A percentile compares a stretch with the other conserved stretches of the same genome.
These are phyloP conservation scores for Nemania abortiva DNA, from an alignment of 2,329 filamentous ascomycete species.

Conservation along the genomic window DNA sequence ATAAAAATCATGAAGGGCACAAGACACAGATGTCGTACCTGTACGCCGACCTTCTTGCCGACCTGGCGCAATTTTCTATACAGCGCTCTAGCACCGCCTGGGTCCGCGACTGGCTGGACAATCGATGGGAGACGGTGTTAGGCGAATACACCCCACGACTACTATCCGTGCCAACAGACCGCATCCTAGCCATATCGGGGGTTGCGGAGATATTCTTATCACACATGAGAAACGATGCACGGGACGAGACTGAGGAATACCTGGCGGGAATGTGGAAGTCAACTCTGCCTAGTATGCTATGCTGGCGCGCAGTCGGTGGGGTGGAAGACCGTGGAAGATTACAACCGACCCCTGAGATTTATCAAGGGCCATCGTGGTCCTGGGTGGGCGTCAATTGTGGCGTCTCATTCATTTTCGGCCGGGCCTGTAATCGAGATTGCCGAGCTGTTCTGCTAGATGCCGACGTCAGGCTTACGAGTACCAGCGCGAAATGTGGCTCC, in stretches of 20 bases:
- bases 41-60: conserved; percentile 7
- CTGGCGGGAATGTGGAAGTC: conserved; percentile 24
- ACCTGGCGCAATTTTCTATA: background rate
- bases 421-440: conserved; percentile 15
- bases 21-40: conserved; percentile 13
- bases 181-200: conserved; percentile 20
- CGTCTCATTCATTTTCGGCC: conserved; percentile 15
- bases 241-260: conserved; percentile 23
- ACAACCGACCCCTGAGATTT: background rate
- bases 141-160: conserved; percentile 22
- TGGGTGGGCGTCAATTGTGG: conserved; percentile 13
- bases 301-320: conserved; percentile 15
- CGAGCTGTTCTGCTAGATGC: conserved; percentile 16
- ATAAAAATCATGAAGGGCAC: background rate
- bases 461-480: conserved; percentile 11
- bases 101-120: conserved; percentile 10
- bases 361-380: conserved; percentile 27
- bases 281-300: conserved; percentile 10
- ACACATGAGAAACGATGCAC: conserved; percentile 9
- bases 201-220: conserved; percentile 19
- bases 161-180: conserved; percentile 25
- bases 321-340: background rate
- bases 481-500: conserved; percentile 6
- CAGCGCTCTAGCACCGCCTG: conserved; percentile 10
- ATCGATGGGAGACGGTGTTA: conserved; percentile 20